Percentiles rank a stretch among this genome's conserved stretches.
Conservation (phyloP, 1,284 basidiomycete species). For the Peniophora sp. region DNA sequence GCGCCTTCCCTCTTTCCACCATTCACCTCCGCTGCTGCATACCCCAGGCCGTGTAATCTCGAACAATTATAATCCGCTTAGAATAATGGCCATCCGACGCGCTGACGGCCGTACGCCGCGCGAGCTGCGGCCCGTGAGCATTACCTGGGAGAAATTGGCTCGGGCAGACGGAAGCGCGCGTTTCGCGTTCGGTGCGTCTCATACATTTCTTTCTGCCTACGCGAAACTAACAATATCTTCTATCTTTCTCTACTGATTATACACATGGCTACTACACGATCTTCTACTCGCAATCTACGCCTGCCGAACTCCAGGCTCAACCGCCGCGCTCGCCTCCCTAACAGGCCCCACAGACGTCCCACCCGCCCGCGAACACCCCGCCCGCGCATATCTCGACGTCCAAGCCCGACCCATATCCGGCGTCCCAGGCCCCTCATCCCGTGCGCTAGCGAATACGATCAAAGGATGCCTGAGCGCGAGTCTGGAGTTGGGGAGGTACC, state of each 20-base stretch:
- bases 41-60: no score
- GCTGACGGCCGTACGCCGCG: no score
- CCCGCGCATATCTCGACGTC: conserved; percentile 68
- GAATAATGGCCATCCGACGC: no score
- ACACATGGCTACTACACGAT: background rate
- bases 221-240: background rate
- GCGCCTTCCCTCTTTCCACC: no score
- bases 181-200: conserved; percentile 47
- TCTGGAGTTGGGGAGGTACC: conserved; percentile 53
- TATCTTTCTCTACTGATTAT: background rate
- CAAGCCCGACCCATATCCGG: conserved; percentile 56
- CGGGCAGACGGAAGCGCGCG: conserved; percentile 61
- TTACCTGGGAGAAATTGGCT: conserved; percentile 14
- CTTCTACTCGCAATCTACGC: conserved; percentile 4
- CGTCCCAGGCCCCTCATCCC: conserved; percentile 60
- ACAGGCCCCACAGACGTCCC: conserved; percentile 75
- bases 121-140: no score
- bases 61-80: no score
- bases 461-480: conserved; percentile 49
- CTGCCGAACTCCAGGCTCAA: conserved; percentile 28
- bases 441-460: conserved; percentile 43
- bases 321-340: conserved; percentile 52
- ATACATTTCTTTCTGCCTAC: background rate
- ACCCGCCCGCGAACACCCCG: conserved; percentile 54
- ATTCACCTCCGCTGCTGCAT: no score